phyloP scores from a whole-genome alignment of 768 basidiomycete species.

The Agaricus subrufescens region DNA sequence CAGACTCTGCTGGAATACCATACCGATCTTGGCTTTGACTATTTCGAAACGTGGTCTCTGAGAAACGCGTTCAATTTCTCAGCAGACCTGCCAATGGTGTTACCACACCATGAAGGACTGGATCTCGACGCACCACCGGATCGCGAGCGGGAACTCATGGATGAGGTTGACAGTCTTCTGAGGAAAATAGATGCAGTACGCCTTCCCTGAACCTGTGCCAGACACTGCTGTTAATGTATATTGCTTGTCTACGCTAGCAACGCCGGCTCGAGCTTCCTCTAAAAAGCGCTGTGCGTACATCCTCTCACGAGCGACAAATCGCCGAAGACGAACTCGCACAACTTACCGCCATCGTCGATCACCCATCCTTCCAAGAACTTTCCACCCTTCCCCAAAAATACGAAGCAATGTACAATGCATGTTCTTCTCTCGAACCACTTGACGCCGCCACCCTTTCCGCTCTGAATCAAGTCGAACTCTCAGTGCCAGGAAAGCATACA shows the following conservation, averaged over 20 bases:
- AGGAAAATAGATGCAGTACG: slow-evolving; percentile 66
- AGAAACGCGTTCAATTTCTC: slow-evolving; percentile 84
- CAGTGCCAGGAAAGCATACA: slow-evolving; percentile 9
- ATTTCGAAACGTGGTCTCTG: slow-evolving; percentile 86
- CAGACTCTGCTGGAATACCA: slow-evolving; percentile 87
- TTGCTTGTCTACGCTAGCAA: neutral
- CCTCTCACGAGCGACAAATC: neutral
- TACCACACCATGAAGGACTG: slow-evolving; percentile 71
- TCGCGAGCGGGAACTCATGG: slow-evolving; percentile 54
- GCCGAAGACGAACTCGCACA: neutral
- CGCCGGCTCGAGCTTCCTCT: neutral
- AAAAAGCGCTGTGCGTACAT: neutral
- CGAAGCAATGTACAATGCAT: slow-evolving; percentile 3
- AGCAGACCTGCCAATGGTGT: slow-evolving; percentile 61
- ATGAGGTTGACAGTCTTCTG: slow-evolving; percentile 65
- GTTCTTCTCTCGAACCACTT: slow-evolving; percentile 5
- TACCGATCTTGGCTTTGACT: slow-evolving; percentile 87
- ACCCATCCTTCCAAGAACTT: neutral
- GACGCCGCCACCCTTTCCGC: slow-evolving; percentile 2
- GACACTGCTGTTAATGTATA: slow-evolving; percentile 1
- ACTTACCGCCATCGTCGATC: slow-evolving; percentile 2
- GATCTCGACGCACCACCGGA: slow-evolving; percentile 60
- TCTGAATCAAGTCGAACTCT: slow-evolving; percentile 5
- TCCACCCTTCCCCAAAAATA: neutral
- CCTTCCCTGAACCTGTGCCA: slow-evolving; percentile 37